Base-by-base conservation (phyloP, 257 asterid genomes). In the Misopates orontium region DNA sequence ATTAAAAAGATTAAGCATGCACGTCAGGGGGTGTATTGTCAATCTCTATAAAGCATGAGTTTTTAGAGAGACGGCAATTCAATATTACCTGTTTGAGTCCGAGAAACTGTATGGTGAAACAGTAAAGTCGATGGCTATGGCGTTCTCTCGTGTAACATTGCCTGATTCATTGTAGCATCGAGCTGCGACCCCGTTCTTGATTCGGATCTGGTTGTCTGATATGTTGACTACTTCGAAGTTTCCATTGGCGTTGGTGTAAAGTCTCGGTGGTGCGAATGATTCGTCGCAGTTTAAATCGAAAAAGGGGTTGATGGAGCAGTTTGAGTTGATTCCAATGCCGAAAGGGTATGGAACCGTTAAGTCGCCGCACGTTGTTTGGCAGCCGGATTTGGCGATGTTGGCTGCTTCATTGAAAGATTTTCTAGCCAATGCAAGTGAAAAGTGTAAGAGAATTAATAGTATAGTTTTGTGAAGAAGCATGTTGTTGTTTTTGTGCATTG, bases 331-430 rank as follows among this genome's bases (percentile, higher is more conserved):
- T 15, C 83, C 82, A 1, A 77, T 42, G 44, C 82, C 82, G 42
- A 77, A 77, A 9, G 80, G 79, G 36, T 70, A 75, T 1, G 80
- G 80, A 4, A 77, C 66, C 11, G 55, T 63, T 20, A 72, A 2
- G 71, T 68, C 39, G 0, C 85, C 88, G 6, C 88, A 83, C 55
- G 45, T 40, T 45, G 68, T 71, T 20, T 12, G 55, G 76, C 85
- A 77, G 59, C 66, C 66, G 0, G 69, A 54, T 18, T 64, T 77
- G 0, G 66, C 69, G 18, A 25, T 51, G 51, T 10, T 21, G 3
- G 68, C 47, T 0, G 67, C 74, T 17, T 67, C 49, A 14, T 57
- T 23, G 64, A 56, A 60, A 1, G 76, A 52, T 24, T 51, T 68
- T 25, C 53, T 14, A 59, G 48, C 41, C 2, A 12, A 20, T 53